phyloP scores from a whole-genome alignment of 768 basidiomycete genomes.

The Russula emetica region DNA sequence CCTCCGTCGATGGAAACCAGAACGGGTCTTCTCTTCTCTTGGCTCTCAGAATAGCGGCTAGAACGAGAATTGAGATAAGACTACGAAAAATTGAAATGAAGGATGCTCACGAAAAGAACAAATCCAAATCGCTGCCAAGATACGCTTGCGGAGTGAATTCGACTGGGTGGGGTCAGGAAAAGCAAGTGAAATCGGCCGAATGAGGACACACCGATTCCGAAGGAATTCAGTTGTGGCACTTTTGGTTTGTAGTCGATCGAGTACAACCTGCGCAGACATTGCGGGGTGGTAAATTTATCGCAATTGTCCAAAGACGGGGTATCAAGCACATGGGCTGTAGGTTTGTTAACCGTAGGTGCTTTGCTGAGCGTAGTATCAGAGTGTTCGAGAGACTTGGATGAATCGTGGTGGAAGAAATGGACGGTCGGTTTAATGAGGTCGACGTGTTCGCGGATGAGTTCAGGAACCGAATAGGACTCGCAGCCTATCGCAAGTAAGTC shows the following conservation, averaged over 20 bases:
- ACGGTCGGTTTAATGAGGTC: conserved; percentile 46
- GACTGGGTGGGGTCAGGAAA: conserved; percentile 31
- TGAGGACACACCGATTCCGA: conserved; percentile 43
- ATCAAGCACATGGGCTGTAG: conserved; percentile 26
- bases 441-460: conserved; percentile 37
- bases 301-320: conserved; percentile 33
- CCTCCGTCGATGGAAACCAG: conserved; percentile 39
- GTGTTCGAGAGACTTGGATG: conserved; percentile 16
- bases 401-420: conserved; percentile 36
- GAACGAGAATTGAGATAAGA: neutral
- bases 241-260: conserved; percentile 47
- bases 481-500: conserved; percentile 32
- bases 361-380: conserved; percentile 24
- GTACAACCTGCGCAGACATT: conserved; percentile 56
- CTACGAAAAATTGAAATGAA: conserved; percentile 1
- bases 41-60: conserved; percentile 39
- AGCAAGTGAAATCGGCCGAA: neutral
- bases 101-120: conserved; percentile 35
- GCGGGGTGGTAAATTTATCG: conserved; percentile 47
- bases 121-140: conserved; percentile 41
- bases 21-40: conserved; percentile 40
- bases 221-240: conserved; percentile 44
- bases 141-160: conserved; percentile 44
- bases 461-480: conserved; percentile 41
- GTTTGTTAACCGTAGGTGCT: conserved; percentile 21